Base-by-base conservation (phyloP, 768 basidiomycete genomes). In the Kwoniella dendrophila region DNA sequence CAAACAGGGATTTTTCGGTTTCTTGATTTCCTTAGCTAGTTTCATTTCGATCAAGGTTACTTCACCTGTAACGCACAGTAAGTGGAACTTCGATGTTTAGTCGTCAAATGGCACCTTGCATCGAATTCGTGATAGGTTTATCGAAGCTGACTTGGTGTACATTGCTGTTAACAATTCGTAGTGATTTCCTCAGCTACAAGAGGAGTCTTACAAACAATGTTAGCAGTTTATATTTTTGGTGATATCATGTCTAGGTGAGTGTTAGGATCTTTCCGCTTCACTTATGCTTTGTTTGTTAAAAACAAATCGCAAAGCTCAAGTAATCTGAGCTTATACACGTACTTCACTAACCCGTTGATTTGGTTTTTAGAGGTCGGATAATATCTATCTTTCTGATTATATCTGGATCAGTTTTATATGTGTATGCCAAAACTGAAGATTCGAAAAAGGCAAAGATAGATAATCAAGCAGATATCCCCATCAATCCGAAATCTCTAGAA, bases 11-110 rank as follows among this genome's bases (percentile, higher is more conserved):
- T 27, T 70, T 41, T 72, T 74, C 57, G 94, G 94, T 10, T 98
- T 96, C 84, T 81, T 94, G 70, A 96, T 98, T 86, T 91, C 89
- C 80, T 85, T 98, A 56, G 93, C 94, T 10, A 91, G 90, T 65
- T 81, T 94, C 63, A 83, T 98, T 30, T 93, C 90, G 26, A 96
- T 98, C 83, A 94, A 98, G 79, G 90, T 97, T 64, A 98, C 94
- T 7, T 95, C 92, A 0, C 94, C 94, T 14, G 92, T 97, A 76
- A 94, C 94, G 2, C 94, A 98, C 79, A 98, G 72, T 73, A 26
- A 50, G 72, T 63, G 24, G 20, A 11, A 0, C 29, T 11, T 24
- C 41, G 16, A 10, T 18, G 26, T 40, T 47, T 10, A n/a, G 2
- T 22, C 14, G 45, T 6, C 30, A 7, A 38, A 38, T 38, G 36